Evolutionary conservation across 2,329 filamentous ascomycete genomes (phyloP).

Genomic region (Penicillium sp.): DNA sequence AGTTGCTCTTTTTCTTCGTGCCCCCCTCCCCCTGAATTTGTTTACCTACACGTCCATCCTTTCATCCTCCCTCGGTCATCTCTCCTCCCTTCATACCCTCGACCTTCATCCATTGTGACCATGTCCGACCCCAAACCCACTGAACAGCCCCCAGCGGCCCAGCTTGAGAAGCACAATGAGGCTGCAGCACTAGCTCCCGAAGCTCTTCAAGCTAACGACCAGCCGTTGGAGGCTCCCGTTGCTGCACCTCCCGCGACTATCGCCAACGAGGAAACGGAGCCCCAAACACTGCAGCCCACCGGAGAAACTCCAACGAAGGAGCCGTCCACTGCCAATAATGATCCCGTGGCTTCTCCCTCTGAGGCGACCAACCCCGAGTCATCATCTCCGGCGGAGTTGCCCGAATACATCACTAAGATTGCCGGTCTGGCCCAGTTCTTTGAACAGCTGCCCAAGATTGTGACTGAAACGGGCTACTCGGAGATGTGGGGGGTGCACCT

Average conservation of each 20-base stretch:
- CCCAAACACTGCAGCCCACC: constrained; percentile 2
- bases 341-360: constrained; percentile 4
- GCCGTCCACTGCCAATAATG: constrained; percentile 3
- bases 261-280: neutral
- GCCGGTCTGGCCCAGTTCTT: constrained; percentile 52
- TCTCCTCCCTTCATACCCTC: neutral
- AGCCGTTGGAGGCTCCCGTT: constrained; percentile 9
- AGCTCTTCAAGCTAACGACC: constrained; percentile 7
- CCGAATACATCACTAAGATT: constrained; percentile 34
- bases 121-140: constrained; percentile 20
- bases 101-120: constrained; percentile 5
- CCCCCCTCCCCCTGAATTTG: constrained; percentile 6
- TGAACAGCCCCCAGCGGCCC: constrained; percentile 12
- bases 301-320: constrained; percentile 1
- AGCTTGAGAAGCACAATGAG: constrained; percentile 14
- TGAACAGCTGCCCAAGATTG: constrained; percentile 52
- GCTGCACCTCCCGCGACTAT: constrained; percentile 4
- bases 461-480: constrained; percentile 53
- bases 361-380: constrained; percentile 17
- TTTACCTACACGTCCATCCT: neutral
- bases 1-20: constrained; percentile 1
- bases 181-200: constrained; percentile 2
- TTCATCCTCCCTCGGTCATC: neutral
- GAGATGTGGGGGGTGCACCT: constrained; percentile 88
- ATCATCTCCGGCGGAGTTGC: constrained; percentile 9